Evolutionary conservation across 192 early-diverging fungal genomes (phyloP), one percentile per base, ranked within the genome.

Genomic region (Coemansia sp.): DNA sequence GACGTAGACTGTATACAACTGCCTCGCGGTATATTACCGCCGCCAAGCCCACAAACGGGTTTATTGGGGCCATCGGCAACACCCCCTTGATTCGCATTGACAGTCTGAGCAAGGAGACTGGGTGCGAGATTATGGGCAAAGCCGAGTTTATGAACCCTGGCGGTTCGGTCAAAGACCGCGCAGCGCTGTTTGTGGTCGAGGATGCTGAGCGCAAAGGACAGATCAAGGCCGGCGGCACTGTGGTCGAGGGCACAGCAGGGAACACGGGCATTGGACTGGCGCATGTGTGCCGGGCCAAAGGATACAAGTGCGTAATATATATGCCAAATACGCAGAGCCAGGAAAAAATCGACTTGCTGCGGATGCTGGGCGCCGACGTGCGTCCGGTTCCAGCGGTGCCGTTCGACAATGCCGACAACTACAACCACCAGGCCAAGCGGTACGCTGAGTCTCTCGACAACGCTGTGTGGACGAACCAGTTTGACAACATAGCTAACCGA

Each of bases 81-180:
- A 95, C 94, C 0, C 94, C 94, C 21, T 76, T 96, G 88, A 86
- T 92, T 58, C 86, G 86, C 17, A 79, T 93, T 59, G 84, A 84
- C 64, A 80, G 70, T 48, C 31, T 90, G 61, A 89, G 88, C 71
- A 69, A 86, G 46, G 88, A 91, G 64, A 91, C 89, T 4, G 92
- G 93, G 31, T 88, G 90, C 72, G 85, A 93, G 44, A 93, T 98
- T 60, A 82, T 90, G 48, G 94, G 87, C 62, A 98, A 97, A 83
- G 92, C 94, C 50, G 96, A 98, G 84, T 96, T 90, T 74, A 93
- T 95, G 94, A 97, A 98, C 79, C 95, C 95, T 5, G 92, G 93
- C 36, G 95, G 95, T 2, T 93, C 90, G 15, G 94, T 98, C 64
- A 98, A 98, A 84, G 97, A 98, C 79, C 86, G 97, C 21, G 92